Evolutionary conservation across 345 rosid species (phyloP).

Genomic region (Boechera stricta): DNA sequence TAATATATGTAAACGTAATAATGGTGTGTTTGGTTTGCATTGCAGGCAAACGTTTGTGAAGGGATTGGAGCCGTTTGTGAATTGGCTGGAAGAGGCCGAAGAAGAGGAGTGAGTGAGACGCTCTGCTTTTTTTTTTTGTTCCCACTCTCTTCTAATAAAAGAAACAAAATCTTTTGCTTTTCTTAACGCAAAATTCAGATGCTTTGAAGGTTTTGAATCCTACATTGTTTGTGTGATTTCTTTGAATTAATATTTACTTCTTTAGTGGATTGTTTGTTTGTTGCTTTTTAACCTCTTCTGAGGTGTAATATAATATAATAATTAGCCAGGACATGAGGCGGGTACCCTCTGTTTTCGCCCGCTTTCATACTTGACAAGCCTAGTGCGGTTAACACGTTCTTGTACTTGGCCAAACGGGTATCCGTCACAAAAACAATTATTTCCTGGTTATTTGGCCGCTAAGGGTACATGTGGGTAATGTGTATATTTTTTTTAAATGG

Average conservation of each 20-base stretch:
- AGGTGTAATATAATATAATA: no score
- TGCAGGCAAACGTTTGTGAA: conserved; percentile 88
- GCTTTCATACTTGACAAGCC: no score
- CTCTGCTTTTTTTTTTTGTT: neutral
- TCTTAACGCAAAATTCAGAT: conserved; percentile 5
- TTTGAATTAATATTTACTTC: neutral
- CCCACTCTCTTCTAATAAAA: conserved; percentile 1
- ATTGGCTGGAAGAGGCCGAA: conserved; percentile 95
- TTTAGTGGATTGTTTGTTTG: conserved; percentile 22
- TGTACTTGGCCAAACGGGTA: no score
- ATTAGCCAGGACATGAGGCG: no score
- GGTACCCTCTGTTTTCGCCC: no score
- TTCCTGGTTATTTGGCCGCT: no score
- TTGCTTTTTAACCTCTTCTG: no score
- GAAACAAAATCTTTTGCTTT: neutral
- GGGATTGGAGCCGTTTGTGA: conserved; percentile 82
- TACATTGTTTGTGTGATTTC: neutral
- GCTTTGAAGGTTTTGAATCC: conserved; percentile 11
- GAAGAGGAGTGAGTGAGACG: conserved; percentile 68
- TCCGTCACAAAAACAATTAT: no score
- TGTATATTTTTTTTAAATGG: no score
- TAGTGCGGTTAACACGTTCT: no score
- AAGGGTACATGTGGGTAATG: no score
- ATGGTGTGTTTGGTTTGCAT: conserved; percentile 13
- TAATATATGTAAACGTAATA: neutral